phyloP scores from a whole-genome alignment of 139 green algal species.

The Asterochloris sp. region DNA sequence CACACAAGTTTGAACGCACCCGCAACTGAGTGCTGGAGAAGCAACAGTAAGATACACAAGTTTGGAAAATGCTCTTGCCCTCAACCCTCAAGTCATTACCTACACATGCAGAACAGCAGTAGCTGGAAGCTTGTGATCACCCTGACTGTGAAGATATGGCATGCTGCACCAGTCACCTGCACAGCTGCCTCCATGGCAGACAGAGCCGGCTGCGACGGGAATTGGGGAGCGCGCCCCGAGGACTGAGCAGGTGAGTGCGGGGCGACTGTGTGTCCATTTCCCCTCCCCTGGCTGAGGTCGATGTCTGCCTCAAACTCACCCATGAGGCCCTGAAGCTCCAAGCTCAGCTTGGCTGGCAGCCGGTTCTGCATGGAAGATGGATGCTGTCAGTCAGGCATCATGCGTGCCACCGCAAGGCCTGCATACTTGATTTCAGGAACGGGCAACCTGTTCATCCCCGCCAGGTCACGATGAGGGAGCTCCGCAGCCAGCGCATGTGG shows the following conservation, averaged over 20 bases:
- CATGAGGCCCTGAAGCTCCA: constrained; percentile 43
- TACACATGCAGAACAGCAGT: too few relatives aligned
- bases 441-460: neutral
- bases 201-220: constrained; percentile 17
- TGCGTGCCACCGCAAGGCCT: too few relatives aligned
- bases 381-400: neutral
- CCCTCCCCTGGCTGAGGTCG: constrained; percentile 3
- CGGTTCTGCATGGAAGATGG: constrained; percentile 30
- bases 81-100: too few relatives aligned
- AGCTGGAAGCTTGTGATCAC: too few relatives aligned
- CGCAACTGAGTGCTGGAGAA: too few relatives aligned
- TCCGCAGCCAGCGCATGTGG: neutral
- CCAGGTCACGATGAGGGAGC: too few relatives aligned
- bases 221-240: neutral
- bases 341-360: constrained; percentile 47
- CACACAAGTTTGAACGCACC: too few relatives aligned
- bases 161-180: neutral
- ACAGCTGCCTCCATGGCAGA: constrained; percentile 28
- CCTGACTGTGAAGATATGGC: too few relatives aligned
- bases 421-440: too few relatives aligned
- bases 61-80: too few relatives aligned
- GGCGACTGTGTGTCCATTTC: neutral
- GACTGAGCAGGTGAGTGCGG: too few relatives aligned
- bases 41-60: too few relatives aligned
- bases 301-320: constrained; percentile 45